Percentiles rank a stretch among this genome's conserved stretches.
Evolutionary conservation across 495 filamentous ascomycete species (phyloP).

Genomic region (Neurospora sp.): DNA sequence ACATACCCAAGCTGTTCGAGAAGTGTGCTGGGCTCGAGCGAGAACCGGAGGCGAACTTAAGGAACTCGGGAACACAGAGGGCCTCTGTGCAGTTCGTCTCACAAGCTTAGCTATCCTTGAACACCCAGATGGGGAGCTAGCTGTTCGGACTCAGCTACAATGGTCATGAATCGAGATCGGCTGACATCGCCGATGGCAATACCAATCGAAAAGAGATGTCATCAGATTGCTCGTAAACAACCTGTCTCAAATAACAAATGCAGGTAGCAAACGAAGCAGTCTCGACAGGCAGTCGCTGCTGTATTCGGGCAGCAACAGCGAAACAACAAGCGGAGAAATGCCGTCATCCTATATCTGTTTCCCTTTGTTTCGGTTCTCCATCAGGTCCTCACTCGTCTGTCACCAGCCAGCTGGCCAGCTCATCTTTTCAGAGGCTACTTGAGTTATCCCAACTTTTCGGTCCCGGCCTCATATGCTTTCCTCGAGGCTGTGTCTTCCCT

Average conservation of each 20-base stretch:
- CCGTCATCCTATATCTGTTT: constrained; percentile 18
- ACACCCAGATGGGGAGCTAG: constrained; percentile 7
- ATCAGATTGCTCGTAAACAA: constrained; percentile 15
- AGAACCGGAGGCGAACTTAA: constrained; percentile 3
- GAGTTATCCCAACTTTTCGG: neutral
- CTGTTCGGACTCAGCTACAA: neutral
- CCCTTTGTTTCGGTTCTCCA: constrained; percentile 9
- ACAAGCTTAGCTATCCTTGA: constrained; percentile 25
- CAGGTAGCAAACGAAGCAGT: constrained; percentile 13
- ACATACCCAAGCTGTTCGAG: neutral
- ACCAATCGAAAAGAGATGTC: neutral
- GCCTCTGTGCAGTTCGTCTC: constrained; percentile 31
- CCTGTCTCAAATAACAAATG: constrained; percentile 5
- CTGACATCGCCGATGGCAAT: constrained; percentile 5
- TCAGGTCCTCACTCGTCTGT: constrained; percentile 11
- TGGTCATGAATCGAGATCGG: constrained; percentile 1
- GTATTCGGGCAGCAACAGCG: constrained; percentile 38
- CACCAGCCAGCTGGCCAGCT: constrained; percentile 4
- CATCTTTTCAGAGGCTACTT: constrained; percentile 1
- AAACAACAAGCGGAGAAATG: constrained; percentile 29
- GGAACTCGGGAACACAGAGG: constrained; percentile 9
- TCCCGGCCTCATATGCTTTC: neutral
- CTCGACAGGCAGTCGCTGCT: constrained; percentile 19
- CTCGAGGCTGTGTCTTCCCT: neutral
- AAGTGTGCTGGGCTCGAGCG: constrained; percentile 5